Evolutionary conservation across 768 basidiomycete species (phyloP).

Genomic region (Pulveroboletus sp.): DNA sequence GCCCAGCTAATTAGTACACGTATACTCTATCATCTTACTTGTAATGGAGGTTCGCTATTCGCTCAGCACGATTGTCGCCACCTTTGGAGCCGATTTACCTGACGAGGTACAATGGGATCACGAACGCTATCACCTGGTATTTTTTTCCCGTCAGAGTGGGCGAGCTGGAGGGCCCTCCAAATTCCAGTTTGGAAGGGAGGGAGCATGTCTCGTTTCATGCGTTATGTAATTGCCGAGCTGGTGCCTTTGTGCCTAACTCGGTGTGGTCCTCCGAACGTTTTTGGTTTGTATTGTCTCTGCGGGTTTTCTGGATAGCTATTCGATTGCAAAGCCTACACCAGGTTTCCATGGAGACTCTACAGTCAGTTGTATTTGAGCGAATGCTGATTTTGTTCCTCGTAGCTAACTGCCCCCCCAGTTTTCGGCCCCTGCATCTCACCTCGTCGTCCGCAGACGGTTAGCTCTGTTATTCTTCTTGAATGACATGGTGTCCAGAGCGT

Average conservation of each 20-base stretch:
- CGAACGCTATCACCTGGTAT: no score
- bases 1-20: slow-evolving; percentile 10
- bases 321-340: not conserved
- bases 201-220: not conserved
- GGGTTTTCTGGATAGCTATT: not conserved
- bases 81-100: no score
- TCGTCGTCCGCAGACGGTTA: not conserved
- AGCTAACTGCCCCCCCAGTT: not conserved
- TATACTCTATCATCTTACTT: slow-evolving; percentile 20
- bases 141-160: not conserved
- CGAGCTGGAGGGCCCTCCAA: not conserved
- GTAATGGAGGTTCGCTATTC: slow-evolving; percentile 16
- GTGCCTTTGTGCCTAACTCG: slow-evolving; percentile 8
- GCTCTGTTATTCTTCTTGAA: not conserved
- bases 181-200: not conserved
- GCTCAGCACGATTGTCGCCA: not conserved
- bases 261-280: not conserved
- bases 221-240: not conserved
- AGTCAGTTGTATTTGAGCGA: not conserved
- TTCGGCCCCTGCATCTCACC: not conserved
- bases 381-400: not conserved
- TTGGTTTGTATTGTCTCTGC: slow-evolving; percentile 9
- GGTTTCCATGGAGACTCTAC: slow-evolving; percentile 19
- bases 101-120: not conserved
- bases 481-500: slow-evolving; percentile 31